Conservation (phyloP, 1,139 yeast genomes). For the Kodamaea arcana region DNA sequence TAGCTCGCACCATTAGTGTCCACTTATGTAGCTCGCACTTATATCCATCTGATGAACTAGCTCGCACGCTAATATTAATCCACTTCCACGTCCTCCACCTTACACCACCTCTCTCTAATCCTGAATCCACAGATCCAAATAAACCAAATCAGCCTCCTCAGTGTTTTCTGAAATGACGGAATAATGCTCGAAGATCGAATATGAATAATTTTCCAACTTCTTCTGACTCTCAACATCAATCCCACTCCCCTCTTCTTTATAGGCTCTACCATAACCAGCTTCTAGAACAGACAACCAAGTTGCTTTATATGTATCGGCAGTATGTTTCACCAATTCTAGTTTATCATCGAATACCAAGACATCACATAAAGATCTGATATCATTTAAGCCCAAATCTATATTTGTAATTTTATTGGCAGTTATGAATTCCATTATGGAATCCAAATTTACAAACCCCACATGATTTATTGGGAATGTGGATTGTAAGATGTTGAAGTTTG, state of each 20-base stretch:
- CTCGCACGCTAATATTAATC: too few relatives aligned
- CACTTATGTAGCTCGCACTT: too few relatives aligned
- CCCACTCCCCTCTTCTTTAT: slow-evolving; percentile 21
- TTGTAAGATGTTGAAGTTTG: slow-evolving; percentile 46
- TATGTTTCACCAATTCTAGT: slow-evolving; percentile 53
- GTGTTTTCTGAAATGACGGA: slow-evolving; percentile 30
- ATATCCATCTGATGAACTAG: too few relatives aligned
- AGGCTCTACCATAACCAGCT: slow-evolving; percentile 53
- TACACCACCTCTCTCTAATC: slow-evolving; percentile 15
- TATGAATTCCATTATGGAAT: slow-evolving; percentile 73
- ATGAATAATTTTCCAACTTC: slow-evolving; percentile 19
- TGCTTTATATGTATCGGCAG: slow-evolving; percentile 52
- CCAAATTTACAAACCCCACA: slow-evolving; percentile 64
- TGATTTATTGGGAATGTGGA: slow-evolving; percentile 30
- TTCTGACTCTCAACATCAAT: slow-evolving; percentile 11
- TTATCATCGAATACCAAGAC: slow-evolving; percentile 85
- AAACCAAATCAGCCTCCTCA: slow-evolving; percentile 33
- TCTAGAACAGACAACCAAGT: slow-evolving; percentile 61
- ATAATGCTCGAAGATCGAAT: slow-evolving; percentile 34
- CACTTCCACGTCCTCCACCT: too few relatives aligned
- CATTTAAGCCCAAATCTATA: slow-evolving; percentile 70
- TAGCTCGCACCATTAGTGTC: too few relatives aligned
- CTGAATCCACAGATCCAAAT: slow-evolving; percentile 41
- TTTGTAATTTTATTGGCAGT: slow-evolving; percentile 71
- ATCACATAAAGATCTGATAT: slow-evolving; percentile 80